Conservation (phyloP, 805 yeast species). For the Lipomyces spencermartinsiae region DNA sequence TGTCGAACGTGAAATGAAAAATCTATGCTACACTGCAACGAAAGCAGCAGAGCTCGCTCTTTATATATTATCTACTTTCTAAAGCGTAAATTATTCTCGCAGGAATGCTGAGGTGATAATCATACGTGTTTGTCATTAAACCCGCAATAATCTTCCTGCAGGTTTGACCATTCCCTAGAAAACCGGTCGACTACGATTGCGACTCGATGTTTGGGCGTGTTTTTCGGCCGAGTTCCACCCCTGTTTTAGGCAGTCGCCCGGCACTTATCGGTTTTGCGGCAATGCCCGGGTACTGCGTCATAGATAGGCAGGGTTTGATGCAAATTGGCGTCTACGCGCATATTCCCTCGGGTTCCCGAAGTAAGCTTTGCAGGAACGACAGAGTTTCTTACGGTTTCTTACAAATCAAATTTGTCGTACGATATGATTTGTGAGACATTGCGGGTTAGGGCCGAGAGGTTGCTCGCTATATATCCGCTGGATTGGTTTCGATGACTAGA, state of each 20-base stretch:
- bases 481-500: too few species aligned
- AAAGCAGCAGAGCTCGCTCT: background rate
- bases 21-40: background rate
- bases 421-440: background rate
- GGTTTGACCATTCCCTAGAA: background rate
- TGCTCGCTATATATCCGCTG: too few species aligned
- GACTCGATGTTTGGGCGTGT: background rate
- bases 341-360: background rate
- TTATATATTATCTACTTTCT: background rate
- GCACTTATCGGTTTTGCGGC: background rate
- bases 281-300: too few species aligned
- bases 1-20: too few species aligned
- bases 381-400: background rate
- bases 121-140: background rate
- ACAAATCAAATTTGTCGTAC: background rate
- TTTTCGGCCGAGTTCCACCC: background rate
- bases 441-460: constrained; percentile 1
- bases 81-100: background rate
- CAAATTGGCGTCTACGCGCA: too few species aligned
- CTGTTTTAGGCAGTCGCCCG: background rate
- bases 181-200: too few species aligned
- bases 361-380: background rate
- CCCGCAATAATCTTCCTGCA: background rate
- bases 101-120: background rate
- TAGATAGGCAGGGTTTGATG: too few species aligned